Percentiles rank a stretch among this genome's conserved stretches.
Evolutionary conservation across 164 flowering plant genomes (phyloP).

Genomic region (Piper longum): DNA sequence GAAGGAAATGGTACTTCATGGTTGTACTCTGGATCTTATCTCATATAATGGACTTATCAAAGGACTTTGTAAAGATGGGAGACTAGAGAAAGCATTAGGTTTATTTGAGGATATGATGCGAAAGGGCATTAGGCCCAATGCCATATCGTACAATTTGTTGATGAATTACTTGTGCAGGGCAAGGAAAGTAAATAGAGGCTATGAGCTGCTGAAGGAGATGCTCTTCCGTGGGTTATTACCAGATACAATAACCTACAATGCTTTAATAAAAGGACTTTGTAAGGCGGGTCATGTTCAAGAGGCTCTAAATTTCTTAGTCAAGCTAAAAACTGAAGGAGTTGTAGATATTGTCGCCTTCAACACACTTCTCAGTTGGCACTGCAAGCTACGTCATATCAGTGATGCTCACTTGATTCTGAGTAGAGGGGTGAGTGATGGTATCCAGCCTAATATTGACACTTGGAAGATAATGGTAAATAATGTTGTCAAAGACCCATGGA

Average conservation of each 20-base stretch:
- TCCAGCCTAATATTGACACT: slow-evolving; percentile 50
- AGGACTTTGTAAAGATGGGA: slow-evolving; percentile 56
- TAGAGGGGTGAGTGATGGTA: slow-evolving; percentile 46
- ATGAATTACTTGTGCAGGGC: slow-evolving; percentile 57
- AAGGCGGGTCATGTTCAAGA: slow-evolving; percentile 40
- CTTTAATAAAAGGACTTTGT: slow-evolving; percentile 76
- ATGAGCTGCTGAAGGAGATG: slow-evolving; percentile 57
- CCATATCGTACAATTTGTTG: slow-evolving; percentile 55
- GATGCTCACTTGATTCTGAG: slow-evolving; percentile 47
- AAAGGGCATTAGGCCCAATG: slow-evolving; percentile 39
- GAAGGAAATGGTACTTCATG: slow-evolving; percentile 68
- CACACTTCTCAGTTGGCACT: slow-evolving; percentile 67
- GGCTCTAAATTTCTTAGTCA: slow-evolving; percentile 59
- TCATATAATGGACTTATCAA: slow-evolving; percentile 71
- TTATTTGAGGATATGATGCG: slow-evolving; percentile 61
- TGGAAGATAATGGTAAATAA: slow-evolving; percentile 47
- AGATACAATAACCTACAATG: slow-evolving; percentile 77
- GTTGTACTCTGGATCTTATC: slow-evolving; percentile 57
- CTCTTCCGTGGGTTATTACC: slow-evolving; percentile 55
- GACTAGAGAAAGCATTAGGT: slow-evolving; percentile 45
- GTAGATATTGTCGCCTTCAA: slow-evolving; percentile 58
- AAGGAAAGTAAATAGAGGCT: slow-evolving; percentile 47
- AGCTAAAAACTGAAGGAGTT: slow-evolving; percentile 47
- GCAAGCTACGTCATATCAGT: slow-evolving; percentile 46
- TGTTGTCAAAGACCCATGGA: slow-evolving; percentile 8